Conservation (phyloP, 1,284 basidiomycete genomes). For the Rhizoctonia solani region DNA sequence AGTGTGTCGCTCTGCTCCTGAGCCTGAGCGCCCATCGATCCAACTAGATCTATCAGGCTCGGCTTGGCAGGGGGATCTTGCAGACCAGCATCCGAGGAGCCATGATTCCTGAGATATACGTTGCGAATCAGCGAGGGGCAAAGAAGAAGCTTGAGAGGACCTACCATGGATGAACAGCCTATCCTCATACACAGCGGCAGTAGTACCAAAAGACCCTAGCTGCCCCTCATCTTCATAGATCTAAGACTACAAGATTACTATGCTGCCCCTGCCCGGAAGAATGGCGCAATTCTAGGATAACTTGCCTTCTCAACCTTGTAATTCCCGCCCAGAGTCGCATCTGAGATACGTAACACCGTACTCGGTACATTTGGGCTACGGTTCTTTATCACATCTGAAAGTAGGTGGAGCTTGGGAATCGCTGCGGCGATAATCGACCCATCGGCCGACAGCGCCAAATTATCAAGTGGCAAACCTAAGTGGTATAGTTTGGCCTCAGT, state of each 20-base stretch:
- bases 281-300: too few species aligned
- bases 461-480: slow-evolving; percentile 21
- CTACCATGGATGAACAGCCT: slow-evolving; percentile 18
- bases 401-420: slow-evolving; percentile 8
- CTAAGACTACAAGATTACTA: not conserved
- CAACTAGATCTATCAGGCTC: too few species aligned
- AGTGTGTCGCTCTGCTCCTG: too few species aligned
- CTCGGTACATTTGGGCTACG: slow-evolving; percentile 47
- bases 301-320: slow-evolving; percentile 47
- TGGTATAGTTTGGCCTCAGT: not conserved
- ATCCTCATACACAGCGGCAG: slow-evolving; percentile 7
- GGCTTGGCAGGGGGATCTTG: slow-evolving; percentile 20
- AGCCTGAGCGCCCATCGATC: too few species aligned
- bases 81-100: slow-evolving; percentile 20
- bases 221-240: slow-evolving; percentile 24
- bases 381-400: not conserved
- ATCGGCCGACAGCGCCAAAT: slow-evolving; percentile 25
- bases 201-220: slow-evolving; percentile 17
- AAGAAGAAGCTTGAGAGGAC: not conserved
- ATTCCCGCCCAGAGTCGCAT: slow-evolving; percentile 56
- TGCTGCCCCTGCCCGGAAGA: slow-evolving; percentile 58
- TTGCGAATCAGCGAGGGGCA: not conserved
- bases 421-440: slow-evolving; percentile 20
- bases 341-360: slow-evolving; percentile 57
- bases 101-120: not conserved